Percentiles rank a stretch among this genome's conserved stretches.
Conservation (phyloP, 2,329 filamentous ascomycete genomes). For the Ophiocordyceps polyrhachis-furcata region DNA sequence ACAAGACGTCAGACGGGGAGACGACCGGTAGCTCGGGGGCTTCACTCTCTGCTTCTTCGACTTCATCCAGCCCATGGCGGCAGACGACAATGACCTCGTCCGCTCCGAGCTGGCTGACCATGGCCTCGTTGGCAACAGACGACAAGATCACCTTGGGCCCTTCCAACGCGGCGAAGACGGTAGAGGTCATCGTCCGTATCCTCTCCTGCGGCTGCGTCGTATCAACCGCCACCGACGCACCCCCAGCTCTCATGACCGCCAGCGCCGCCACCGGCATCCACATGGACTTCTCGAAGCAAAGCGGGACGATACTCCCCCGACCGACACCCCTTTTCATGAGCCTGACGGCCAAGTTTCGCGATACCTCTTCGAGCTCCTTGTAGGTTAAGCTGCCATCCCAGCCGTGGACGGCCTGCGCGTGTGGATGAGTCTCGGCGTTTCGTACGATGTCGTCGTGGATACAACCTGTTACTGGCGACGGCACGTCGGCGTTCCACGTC, state of each 20-base stretch:
- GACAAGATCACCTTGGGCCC: conserved; percentile 4
- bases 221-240: conserved; percentile 4
- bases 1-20: conserved; percentile 3
- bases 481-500: not conserved
- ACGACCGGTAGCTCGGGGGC: conserved; percentile 1
- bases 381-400: conserved; percentile 24
- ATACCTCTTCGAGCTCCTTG: conserved; percentile 9
- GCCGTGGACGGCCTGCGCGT: conserved; percentile 16
- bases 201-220: conserved; percentile 3
- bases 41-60: not conserved
- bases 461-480: not conserved
- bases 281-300: conserved; percentile 2
- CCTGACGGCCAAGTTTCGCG: conserved; percentile 2
- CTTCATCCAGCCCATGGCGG: not conserved
- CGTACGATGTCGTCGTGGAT: not conserved
- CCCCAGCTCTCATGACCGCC: conserved; percentile 5
- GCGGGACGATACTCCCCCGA: not conserved
- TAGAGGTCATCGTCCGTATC: conserved; percentile 4
- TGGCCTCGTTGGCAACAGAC: conserved; percentile 2
- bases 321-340: conserved; percentile 6
- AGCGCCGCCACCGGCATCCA: conserved; percentile 6
- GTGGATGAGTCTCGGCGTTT: conserved; percentile 3
- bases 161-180: conserved; percentile 1
- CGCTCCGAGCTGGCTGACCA: conserved; percentile 1
- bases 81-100: conserved; percentile 1